Conservation (phyloP, 495 filamentous ascomycete species). For the Trichoderma virens region DNA sequence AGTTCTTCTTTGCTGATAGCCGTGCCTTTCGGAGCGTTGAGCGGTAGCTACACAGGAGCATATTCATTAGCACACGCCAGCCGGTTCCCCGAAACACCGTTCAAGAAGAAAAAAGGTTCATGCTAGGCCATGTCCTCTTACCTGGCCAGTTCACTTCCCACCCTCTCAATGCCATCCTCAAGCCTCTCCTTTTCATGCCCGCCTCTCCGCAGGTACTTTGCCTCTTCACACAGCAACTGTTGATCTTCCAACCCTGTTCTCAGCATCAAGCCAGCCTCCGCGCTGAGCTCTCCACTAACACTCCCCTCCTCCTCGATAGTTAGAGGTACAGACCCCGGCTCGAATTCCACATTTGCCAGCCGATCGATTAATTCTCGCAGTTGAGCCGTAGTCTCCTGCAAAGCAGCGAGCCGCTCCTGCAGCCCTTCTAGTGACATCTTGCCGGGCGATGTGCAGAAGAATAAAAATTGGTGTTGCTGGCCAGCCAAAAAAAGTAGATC, state of each 20-base stretch:
- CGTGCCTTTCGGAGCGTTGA: slow-evolving; percentile 77
- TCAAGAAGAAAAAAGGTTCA: neutral
- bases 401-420: slow-evolving; percentile 55
- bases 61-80: neutral
- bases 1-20: slow-evolving; percentile 68
- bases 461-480: neutral
- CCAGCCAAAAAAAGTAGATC: neutral
- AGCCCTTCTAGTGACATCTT: slow-evolving; percentile 52
- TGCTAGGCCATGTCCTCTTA: slow-evolving; percentile 25
- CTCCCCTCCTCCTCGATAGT: slow-evolving; percentile 46
- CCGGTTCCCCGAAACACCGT: too few relatives aligned
- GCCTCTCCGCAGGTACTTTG: slow-evolving; percentile 53
- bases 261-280: slow-evolving; percentile 73
- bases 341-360: slow-evolving; percentile 59
- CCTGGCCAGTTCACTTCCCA: slow-evolving; percentile 62
- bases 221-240: slow-evolving; percentile 71
- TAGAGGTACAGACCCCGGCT: slow-evolving; percentile 49
- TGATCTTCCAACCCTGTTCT: slow-evolving; percentile 83
- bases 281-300: slow-evolving; percentile 65
- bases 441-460: neutral
- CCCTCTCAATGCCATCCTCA: slow-evolving; percentile 52
- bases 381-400: slow-evolving; percentile 60
- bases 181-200: slow-evolving; percentile 50
- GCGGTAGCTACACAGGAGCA: slow-evolving; percentile 47
- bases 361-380: slow-evolving; percentile 68